Evolutionary conservation across 306 rosid genomes (phyloP), one percentile per base, ranked within the genome.

Genomic region (Cucumis hystrix): DNA sequence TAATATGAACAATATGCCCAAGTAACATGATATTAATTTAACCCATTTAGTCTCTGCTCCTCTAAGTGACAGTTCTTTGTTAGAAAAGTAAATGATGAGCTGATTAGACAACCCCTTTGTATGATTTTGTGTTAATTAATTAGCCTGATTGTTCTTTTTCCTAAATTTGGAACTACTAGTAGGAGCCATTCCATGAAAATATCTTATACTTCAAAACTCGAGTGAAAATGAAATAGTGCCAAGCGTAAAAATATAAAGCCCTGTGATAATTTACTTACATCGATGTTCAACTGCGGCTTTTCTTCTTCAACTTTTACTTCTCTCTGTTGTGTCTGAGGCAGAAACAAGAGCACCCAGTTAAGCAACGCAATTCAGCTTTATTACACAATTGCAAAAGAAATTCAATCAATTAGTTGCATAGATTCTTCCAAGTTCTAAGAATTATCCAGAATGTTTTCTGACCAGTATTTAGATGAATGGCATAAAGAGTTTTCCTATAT

Each of bases 291-390:
- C 78, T 60, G 30, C 8, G 54, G 74, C 56, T 40, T 70, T 85
- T 79, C 81, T 77, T 79, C 83, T 82, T 82, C 78, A 20, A 59
- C 20, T 28, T 52, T 57, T 65, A 71, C 55, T 43, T 78, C 75
- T 64, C 33, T 73, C 21, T 72, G 82, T 54, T 71, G 78, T 28
- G 63, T 85, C 76, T 66, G 85, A 82, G 77, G 74, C 61, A 79
- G 25, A 82, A 79, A 52, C 45, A 65, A 20, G 74, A 64, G 11
- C 20, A 56, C 67, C 6, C 54, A 37, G 17, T 55, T 52, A 7
- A 37, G 21, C 33, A 40, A 3, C 35, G n/a, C 13, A 37, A 15
- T n/a, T 61, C 16, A 57, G 43, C 74, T 23, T 37, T 80, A 6
- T 25, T 11, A 80, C 7, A 20, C 12, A 20, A 11, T 59, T 40